Conservation (phyloP, 2,329 filamentous ascomycete species). For the Coniella vitis region DNA sequence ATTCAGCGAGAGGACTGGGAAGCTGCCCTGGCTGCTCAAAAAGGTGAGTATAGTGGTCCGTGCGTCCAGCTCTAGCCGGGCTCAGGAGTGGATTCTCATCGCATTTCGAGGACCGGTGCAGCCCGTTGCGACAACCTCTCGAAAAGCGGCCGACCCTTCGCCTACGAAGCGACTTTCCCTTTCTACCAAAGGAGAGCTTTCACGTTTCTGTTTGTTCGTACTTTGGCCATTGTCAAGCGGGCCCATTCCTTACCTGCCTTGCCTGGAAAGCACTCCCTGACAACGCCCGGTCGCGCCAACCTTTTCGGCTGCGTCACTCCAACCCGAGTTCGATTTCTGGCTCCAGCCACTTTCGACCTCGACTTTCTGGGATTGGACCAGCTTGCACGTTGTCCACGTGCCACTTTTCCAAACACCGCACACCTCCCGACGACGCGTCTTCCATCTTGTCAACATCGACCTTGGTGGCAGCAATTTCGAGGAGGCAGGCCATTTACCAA, state of each 20-base stretch:
- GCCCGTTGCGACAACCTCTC: slow-evolving; percentile 3
- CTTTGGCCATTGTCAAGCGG: slow-evolving; percentile 5
- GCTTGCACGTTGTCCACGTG: neutral
- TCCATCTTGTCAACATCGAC: neutral
- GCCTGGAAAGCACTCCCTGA: neutral
- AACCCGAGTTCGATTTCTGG: slow-evolving; percentile 13
- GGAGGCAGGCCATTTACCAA: slow-evolving; percentile 15
- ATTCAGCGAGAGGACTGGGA: too few species aligned
- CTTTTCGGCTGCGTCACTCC: slow-evolving; percentile 12
- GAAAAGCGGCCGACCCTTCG: slow-evolving; percentile 5
- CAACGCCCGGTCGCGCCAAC: slow-evolving; percentile 8
- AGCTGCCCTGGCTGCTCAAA: too few species aligned
- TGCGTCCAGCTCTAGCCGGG: neutral
- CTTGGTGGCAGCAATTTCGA: slow-evolving; percentile 10
- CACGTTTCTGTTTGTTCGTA: slow-evolving; percentile 5
- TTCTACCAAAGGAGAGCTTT: slow-evolving; percentile 6
- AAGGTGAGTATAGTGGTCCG: neutral
- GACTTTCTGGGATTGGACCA: neutral
- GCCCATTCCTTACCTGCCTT: neutral
- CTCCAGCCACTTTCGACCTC: slow-evolving; percentile 4
- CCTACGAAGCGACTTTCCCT: slow-evolving; percentile 7
- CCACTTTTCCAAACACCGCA: neutral
- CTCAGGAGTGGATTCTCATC: slow-evolving; percentile 2
- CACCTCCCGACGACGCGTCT: neutral
- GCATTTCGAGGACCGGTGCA: slow-evolving; percentile 1